Evolutionary conservation across 345 rosid species (phyloP).

Genomic region (Euphorbia peplus): DNA sequence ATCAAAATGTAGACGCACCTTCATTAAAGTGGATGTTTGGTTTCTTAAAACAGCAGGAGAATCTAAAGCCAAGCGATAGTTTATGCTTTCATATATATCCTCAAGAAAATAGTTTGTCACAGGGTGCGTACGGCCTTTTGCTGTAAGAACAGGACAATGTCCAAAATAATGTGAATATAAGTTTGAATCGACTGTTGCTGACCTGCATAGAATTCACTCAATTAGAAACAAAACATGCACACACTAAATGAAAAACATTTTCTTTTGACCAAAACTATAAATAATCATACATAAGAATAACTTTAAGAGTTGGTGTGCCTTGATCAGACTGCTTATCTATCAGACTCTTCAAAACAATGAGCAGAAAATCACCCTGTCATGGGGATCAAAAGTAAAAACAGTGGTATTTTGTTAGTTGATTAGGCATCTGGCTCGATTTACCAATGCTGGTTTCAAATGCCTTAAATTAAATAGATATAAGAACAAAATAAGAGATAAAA

Average conservation of each 20-base stretch:
- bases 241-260: background rate
- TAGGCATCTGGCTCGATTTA: background rate
- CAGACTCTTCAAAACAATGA: constrained; percentile 83
- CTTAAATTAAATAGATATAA: background rate
- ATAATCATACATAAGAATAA: constrained; percentile 78
- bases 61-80: constrained; percentile 74
- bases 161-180: constrained; percentile 83
- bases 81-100: constrained; percentile 71
- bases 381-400: constrained; percentile 11
- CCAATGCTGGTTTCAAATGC: background rate
- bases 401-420: background rate
- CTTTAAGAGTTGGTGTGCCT: constrained; percentile 53
- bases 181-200: constrained; percentile 91
- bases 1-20: constrained; percentile 41
- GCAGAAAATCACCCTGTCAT: constrained; percentile 85
- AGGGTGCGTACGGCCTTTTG: constrained; percentile 85
- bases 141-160: constrained; percentile 81
- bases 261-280: constrained; percentile 13
- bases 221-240: constrained; percentile 16
- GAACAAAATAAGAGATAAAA: background rate
- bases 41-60: constrained; percentile 70
- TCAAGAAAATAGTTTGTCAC: constrained; percentile 77
- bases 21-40: constrained; percentile 44
- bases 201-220: constrained; percentile 45
- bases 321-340: constrained; percentile 71